Evolutionary conservation across 2,329 filamentous ascomycete genomes (phyloP).

Genomic region (Neofusicoccum ribis): DNA sequence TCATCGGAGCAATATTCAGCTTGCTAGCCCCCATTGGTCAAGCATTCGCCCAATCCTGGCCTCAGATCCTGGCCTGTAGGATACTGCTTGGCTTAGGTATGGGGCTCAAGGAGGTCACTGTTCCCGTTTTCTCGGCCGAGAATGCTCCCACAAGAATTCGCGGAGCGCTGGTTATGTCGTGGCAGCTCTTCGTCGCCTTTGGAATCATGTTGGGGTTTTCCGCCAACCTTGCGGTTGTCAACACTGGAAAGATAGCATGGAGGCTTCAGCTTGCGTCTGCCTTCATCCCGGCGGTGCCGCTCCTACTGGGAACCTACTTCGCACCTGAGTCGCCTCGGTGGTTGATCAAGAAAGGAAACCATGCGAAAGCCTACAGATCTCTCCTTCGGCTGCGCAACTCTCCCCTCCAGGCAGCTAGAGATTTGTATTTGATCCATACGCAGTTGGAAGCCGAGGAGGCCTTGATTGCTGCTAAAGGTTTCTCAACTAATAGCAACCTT

Average conservation of each 20-base stretch:
- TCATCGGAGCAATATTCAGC: conserved; percentile 70
- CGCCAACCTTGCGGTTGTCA: conserved; percentile 43
- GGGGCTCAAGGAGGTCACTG: conserved; percentile 71
- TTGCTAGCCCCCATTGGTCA: conserved; percentile 49
- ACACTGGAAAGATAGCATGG: conserved; percentile 39
- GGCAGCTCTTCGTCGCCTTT: conserved; percentile 47
- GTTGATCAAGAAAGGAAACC: conserved; percentile 43
- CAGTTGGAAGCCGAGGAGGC: conserved; percentile 34
- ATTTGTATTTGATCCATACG: conserved; percentile 50
- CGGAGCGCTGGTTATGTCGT: conserved; percentile 36
- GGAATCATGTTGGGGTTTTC: conserved; percentile 49
- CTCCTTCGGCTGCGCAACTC: conserved; percentile 41
- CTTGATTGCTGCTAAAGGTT: conserved; percentile 27
- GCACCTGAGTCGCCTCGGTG: conserved; percentile 29
- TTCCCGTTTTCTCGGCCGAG: conserved; percentile 76
- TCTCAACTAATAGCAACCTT: neutral
- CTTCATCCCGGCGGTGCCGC: conserved; percentile 41
- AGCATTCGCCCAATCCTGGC: conserved; percentile 69
- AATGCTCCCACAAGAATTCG: conserved; percentile 55
- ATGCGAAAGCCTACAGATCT: conserved; percentile 41
- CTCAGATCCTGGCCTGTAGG: conserved; percentile 67
- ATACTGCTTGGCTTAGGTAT: conserved; percentile 76
- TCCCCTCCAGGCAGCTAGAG: conserved; percentile 43
- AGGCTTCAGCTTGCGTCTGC: conserved; percentile 42
- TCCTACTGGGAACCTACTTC: conserved; percentile 40